These are phyloP conservation scores for Suhomyces pyralidae DNA, from an alignment of 805 yeast species.

Conservation along the genomic window DNA sequence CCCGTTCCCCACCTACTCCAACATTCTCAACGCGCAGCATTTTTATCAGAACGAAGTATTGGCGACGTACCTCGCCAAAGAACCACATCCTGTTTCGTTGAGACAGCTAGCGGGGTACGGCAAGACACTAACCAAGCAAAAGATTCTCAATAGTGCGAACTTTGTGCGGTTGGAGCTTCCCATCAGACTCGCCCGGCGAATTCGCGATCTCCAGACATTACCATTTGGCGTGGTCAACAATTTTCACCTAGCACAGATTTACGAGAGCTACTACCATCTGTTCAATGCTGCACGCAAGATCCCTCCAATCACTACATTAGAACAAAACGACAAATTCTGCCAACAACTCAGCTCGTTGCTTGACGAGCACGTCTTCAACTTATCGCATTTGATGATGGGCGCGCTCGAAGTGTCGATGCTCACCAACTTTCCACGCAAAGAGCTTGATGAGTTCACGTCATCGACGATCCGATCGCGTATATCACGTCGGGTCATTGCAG, in stretches of 20 bases:
- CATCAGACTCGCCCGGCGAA: slow-evolving; percentile 74
- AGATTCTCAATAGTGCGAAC: slow-evolving; percentile 78
- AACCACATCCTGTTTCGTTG: slow-evolving; percentile 88
- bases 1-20: slow-evolving; percentile 41
- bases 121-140: slow-evolving; percentile 67
- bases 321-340: slow-evolving; percentile 76
- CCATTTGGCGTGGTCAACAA: slow-evolving; percentile 86
- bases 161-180: slow-evolving; percentile 86
- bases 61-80: slow-evolving; percentile 55
- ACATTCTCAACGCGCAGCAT: slow-evolving; percentile 58
- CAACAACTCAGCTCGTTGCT: slow-evolving; percentile 58
- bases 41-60: slow-evolving; percentile 80
- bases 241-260: slow-evolving; percentile 80
- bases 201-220: slow-evolving; percentile 72
- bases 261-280: slow-evolving; percentile 83
- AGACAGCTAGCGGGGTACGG: slow-evolving; percentile 90
- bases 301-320: slow-evolving; percentile 61
- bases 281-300: slow-evolving; percentile 81
- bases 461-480: slow-evolving; percentile 80
- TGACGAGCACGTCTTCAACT: slow-evolving; percentile 74
- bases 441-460: slow-evolving; percentile 72
- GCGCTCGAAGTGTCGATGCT: slow-evolving; percentile 75
- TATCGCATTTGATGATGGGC: slow-evolving; percentile 92
- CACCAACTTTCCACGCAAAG: slow-evolving; percentile 52
- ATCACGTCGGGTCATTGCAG: slow-evolving; percentile 84